Evolutionary conservation across 2,329 filamentous ascomycete genomes (phyloP).

Genomic region (Monilinia laxa): DNA sequence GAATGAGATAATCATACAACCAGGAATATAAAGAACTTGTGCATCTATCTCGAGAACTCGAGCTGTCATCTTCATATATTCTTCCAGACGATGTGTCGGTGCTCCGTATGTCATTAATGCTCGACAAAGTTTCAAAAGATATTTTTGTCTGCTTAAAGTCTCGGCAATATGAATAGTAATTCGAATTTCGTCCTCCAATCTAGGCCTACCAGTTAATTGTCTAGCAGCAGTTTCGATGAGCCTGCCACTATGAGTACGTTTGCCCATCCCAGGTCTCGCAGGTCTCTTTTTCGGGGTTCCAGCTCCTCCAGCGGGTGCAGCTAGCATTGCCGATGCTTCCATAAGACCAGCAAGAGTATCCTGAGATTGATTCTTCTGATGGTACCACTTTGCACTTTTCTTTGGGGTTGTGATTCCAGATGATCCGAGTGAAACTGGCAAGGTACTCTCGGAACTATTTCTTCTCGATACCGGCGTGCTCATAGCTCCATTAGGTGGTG

Average conservation of each 20-base stretch:
- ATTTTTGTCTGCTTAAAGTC: constrained; percentile 76
- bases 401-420: constrained; percentile 43
- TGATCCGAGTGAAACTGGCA: constrained; percentile 43
- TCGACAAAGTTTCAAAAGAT: constrained; percentile 79
- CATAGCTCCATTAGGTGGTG: constrained; percentile 42
- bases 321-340: constrained; percentile 55
- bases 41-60: constrained; percentile 86
- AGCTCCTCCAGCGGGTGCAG: constrained; percentile 47
- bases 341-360: constrained; percentile 52
- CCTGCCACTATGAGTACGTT: constrained; percentile 33
- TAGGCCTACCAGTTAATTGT: constrained; percentile 32
- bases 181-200: constrained; percentile 42
- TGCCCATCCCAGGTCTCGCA: constrained; percentile 35
- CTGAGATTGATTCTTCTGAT: constrained; percentile 47
- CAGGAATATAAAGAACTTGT: constrained; percentile 86
- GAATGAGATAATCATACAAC: constrained; percentile 93
- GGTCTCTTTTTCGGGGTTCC: constrained; percentile 40
- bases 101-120: constrained; percentile 89
- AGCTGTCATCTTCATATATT: constrained; percentile 88
- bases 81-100: constrained; percentile 85
- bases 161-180: constrained; percentile 62
- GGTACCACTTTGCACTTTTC: constrained; percentile 40
- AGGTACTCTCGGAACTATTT: constrained; percentile 41
- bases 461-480: constrained; percentile 31
- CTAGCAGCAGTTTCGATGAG: constrained; percentile 33